Evolutionary conservation across 1,284 basidiomycete species (phyloP).

Genomic region (Porodaedalea pini): DNA sequence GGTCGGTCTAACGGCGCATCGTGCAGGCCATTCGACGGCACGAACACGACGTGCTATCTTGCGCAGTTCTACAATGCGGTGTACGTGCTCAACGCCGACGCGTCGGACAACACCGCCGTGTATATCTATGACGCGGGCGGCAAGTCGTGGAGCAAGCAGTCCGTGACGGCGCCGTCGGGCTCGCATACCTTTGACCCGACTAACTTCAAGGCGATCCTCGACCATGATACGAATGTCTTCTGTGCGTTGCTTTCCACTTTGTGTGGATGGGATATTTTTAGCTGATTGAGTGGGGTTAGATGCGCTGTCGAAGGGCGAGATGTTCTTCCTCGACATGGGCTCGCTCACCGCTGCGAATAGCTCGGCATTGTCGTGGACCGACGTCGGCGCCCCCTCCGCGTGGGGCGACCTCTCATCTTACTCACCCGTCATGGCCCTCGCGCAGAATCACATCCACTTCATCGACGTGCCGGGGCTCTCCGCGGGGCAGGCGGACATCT

Average conservation of each 20-base stretch:
- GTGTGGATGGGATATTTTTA: constrained; percentile 7
- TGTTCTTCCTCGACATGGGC: constrained; percentile 69
- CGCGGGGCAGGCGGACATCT: constrained; percentile 71
- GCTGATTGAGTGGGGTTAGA: constrained; percentile 37
- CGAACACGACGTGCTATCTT: constrained; percentile 68
- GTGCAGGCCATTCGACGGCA: constrained; percentile 61
- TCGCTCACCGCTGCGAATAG: constrained; percentile 55
- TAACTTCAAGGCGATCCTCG: constrained; percentile 64
- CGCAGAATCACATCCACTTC: constrained; percentile 80
- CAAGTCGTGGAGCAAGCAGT: constrained; percentile 65
- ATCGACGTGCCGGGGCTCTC: constrained; percentile 63
- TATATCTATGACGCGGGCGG: constrained; percentile 65
- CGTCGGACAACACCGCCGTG: constrained; percentile 55
- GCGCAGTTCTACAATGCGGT: constrained; percentile 72
- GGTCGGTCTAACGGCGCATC: constrained; percentile 8
- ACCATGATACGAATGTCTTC: constrained; percentile 87
- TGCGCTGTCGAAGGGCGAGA: constrained; percentile 54
- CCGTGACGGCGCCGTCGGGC: constrained; percentile 37
- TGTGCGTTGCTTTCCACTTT: constrained; percentile 41
- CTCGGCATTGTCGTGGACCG: constrained; percentile 56
- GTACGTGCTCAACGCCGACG: constrained; percentile 76
- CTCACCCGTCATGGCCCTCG: constrained; percentile 71
- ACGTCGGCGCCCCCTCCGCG: constrained; percentile 53
- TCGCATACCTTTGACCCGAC: constrained; percentile 49
- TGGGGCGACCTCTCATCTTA: constrained; percentile 41